Conservation (phyloP, 176 grass and related monocot species). For the Oryza rufipogon region DNA sequence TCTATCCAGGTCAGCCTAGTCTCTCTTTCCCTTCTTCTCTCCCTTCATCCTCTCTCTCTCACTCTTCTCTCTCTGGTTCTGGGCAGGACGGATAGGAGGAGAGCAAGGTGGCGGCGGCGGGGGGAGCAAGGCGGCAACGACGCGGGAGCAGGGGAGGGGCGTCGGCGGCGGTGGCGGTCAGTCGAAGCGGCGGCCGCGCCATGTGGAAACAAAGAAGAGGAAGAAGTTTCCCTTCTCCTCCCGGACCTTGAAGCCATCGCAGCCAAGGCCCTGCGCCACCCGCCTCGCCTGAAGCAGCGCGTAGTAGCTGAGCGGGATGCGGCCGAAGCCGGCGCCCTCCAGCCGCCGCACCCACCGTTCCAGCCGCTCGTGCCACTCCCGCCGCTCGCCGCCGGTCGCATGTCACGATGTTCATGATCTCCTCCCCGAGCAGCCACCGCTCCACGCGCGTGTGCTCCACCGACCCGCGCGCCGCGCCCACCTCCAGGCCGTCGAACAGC, state of each 20-base stretch:
- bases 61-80: too few species aligned
- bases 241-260: slow-evolving; percentile 72
- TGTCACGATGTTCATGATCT: slow-evolving; percentile 87
- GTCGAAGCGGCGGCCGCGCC: slow-evolving; percentile 80
- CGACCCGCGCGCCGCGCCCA: slow-evolving; percentile 59
- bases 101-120: neutral
- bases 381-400: slow-evolving; percentile 72
- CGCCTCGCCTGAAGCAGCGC: slow-evolving; percentile 69
- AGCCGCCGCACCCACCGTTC: slow-evolving; percentile 69
- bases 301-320: slow-evolving; percentile 71
- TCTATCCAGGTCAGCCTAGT: too few species aligned
- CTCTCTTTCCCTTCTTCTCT: too few species aligned
- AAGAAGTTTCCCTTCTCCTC: slow-evolving; percentile 72
- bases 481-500: slow-evolving; percentile 89
- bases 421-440: slow-evolving; percentile 74
- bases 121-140: neutral
- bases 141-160: too few species aligned
- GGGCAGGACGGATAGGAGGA: too few species aligned
- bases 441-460: slow-evolving; percentile 80
- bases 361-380: slow-evolving; percentile 79
- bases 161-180: slow-evolving; percentile 22
- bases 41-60: too few species aligned
- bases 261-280: slow-evolving; percentile 62
- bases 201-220: slow-evolving; percentile 86
- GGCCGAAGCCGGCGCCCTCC: slow-evolving; percentile 56